A percentile compares a stretch with the other conserved stretches of the same genome.
Evolutionary conservation across 208 protist species (phyloP).

Genomic region (Crithidia acanthocephali): DNA sequence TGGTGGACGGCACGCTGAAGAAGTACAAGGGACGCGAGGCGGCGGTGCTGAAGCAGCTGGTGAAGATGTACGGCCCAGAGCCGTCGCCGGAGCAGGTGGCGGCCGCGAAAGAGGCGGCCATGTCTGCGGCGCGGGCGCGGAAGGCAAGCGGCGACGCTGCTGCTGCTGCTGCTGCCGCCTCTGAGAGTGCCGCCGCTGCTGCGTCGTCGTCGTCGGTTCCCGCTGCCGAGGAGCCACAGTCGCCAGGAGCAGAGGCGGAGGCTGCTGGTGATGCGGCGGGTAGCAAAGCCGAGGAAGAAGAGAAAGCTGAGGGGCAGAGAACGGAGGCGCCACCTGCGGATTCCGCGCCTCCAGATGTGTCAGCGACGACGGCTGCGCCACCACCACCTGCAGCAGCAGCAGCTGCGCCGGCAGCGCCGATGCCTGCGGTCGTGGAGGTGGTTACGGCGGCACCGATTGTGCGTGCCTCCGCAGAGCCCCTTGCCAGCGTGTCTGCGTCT

Average conservation of each 20-base stretch:
- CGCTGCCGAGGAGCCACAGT: background rate
- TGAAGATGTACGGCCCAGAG: constrained; percentile 76
- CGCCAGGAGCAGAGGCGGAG: background rate
- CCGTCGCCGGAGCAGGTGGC: constrained; percentile 26
- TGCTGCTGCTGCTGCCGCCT: background rate
- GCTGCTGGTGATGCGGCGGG: background rate
- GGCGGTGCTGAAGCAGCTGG: constrained; percentile 57
- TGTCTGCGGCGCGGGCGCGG: background rate
- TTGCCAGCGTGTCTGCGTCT: background rate
- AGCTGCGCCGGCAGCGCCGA: too few relatives aligned
- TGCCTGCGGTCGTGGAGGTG: background rate
- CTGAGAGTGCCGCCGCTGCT: too few relatives aligned
- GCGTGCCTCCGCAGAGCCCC: background rate
- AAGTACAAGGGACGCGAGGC: constrained; percentile 69
- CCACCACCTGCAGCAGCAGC: too few relatives aligned
- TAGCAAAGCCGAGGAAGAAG: background rate
- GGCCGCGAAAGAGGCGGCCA: constrained; percentile 13
- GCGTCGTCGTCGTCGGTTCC: background rate
- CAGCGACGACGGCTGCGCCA: too few relatives aligned
- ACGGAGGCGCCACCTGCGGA: too few relatives aligned
- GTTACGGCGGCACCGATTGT: background rate
- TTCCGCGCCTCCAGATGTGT: too few relatives aligned
- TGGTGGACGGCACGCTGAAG: constrained; percentile 60
- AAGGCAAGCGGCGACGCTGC: background rate
- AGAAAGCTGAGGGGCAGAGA: too few relatives aligned